These are phyloP conservation scores for Arachis monticola DNA, from an alignment of 331 rosid genomes.

Conservation along the genomic window DNA sequence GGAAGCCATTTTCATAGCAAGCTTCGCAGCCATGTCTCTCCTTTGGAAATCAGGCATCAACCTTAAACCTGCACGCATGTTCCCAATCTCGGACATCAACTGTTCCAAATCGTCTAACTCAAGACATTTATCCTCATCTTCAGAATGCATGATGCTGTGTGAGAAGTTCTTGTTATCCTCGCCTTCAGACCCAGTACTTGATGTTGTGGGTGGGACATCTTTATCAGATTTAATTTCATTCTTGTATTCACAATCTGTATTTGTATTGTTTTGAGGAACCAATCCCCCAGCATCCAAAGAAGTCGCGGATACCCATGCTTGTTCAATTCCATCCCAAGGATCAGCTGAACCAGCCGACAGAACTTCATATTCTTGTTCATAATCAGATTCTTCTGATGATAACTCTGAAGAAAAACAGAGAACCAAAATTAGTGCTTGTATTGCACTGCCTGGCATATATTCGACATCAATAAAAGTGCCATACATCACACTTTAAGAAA, in stretches of 20 bases:
- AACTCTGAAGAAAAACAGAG: constrained; percentile 48
- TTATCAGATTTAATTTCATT: constrained; percentile 40
- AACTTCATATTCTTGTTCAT: constrained; percentile 75
- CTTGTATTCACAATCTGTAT: constrained; percentile 30
- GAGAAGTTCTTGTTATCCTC: constrained; percentile 40
- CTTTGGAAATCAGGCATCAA: constrained; percentile 93
- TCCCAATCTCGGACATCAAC: constrained; percentile 90
- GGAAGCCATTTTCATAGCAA: constrained; percentile 88
- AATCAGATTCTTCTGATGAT: constrained; percentile 90
- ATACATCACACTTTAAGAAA: constrained; percentile 9
- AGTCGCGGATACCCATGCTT: constrained; percentile 63
- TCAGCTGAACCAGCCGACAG: constrained; percentile 76
- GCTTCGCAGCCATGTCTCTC: constrained; percentile 86
- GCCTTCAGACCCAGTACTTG: constrained; percentile 38
- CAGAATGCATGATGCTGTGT: constrained; percentile 41
- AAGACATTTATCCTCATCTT: constrained; percentile 42
- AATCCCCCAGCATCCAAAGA: constrained; percentile 47
- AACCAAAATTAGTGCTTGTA: constrained; percentile 22
- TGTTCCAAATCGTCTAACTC: constrained; percentile 84
- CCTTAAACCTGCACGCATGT: constrained; percentile 73
- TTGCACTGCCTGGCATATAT: not conserved
- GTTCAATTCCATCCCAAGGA: constrained; percentile 70
- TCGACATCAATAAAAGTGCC: not conserved
- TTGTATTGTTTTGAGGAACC: constrained; percentile 43
- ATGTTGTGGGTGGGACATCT: constrained; percentile 44